Evolutionary conservation across 169 alveolate genomes (phyloP).

Genomic region (Plasmodium adleri): DNA sequence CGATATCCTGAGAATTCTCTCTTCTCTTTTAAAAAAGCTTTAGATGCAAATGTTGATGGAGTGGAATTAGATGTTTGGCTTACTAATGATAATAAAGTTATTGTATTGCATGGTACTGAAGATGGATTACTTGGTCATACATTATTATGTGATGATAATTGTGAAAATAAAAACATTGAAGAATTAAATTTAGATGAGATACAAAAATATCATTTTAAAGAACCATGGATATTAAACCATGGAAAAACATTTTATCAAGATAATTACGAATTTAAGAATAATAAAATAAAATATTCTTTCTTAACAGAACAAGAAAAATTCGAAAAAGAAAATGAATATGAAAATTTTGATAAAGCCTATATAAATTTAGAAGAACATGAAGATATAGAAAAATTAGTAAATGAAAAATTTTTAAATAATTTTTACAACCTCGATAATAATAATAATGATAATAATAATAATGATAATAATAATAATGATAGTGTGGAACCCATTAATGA

Average conservation of each 20-base stretch:
- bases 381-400: slow-evolving; percentile 29
- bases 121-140: slow-evolving; percentile 52
- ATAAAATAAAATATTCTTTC: not conserved
- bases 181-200: slow-evolving; percentile 60
- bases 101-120: slow-evolving; percentile 82
- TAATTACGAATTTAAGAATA: not conserved
- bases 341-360: slow-evolving; percentile 8
- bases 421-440: not conserved
- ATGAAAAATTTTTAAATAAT: slow-evolving; percentile 3
- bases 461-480: not conserved
- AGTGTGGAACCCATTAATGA: not conserved
- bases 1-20: slow-evolving; percentile 82
- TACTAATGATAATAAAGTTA: slow-evolving; percentile 78
- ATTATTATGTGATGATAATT: not conserved
- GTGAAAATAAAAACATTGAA: slow-evolving; percentile 24
- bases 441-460: not conserved
- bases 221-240: slow-evolving; percentile 47
- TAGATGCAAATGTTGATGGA: slow-evolving; percentile 79
- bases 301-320: slow-evolving; percentile 15
- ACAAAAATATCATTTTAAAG: slow-evolving; percentile 41
- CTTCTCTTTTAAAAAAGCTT: slow-evolving; percentile 77
- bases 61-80: slow-evolving; percentile 84
- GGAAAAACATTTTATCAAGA: slow-evolving; percentile 19
- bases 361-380: slow-evolving; percentile 52
- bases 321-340: slow-evolving; percentile 27